A percentile compares a stretch with the other conserved stretches of the same genome.
Conservation (phyloP, 2,329 filamentous ascomycete species). For the Verticillium dahliae region DNA sequence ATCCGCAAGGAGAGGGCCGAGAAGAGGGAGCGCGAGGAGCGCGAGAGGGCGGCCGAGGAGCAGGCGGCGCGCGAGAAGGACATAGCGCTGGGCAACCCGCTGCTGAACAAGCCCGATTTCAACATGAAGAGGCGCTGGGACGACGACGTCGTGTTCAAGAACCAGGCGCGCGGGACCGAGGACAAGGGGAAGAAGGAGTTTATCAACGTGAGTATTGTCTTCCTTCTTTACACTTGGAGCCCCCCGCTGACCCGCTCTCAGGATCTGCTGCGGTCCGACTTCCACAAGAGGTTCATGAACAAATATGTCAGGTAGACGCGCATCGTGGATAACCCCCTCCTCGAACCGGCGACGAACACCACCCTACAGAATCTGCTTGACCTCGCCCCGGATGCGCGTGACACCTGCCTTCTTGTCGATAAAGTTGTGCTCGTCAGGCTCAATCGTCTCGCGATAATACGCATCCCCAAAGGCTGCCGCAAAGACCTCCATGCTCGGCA, state of each 20-base stretch:
- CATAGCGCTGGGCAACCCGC: constrained; percentile 85
- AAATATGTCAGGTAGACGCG: constrained; percentile 51
- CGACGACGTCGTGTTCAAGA: constrained; percentile 98
- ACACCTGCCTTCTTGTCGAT: constrained; percentile 20
- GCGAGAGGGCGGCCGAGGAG: constrained; percentile 60
- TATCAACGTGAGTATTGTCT: constrained; percentile 66
- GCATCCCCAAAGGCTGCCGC: constrained; percentile 20
- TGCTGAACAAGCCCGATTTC: constrained; percentile 84
- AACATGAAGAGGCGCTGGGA: constrained; percentile 93
- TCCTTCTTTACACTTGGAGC: no score
- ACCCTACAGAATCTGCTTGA: constrained; percentile 12
- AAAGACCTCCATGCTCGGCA: constrained; percentile 18
- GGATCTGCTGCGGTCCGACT: constrained; percentile 89
- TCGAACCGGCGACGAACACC: background rate
- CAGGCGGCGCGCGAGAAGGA: constrained; percentile 79
- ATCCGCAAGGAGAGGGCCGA: constrained; percentile 83
- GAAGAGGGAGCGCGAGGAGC: constrained; percentile 58
- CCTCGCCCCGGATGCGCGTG: constrained; percentile 13
- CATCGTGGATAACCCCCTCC: background rate
- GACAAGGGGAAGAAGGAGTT: constrained; percentile 92
- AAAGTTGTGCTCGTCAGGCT: constrained; percentile 20
- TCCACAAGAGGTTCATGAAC: constrained; percentile 95
- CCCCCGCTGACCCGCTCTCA: constrained; percentile 24
- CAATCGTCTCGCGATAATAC: constrained; percentile 21
- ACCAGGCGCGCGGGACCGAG: constrained; percentile 91